Evolutionary conservation across 1,284 basidiomycete species (phyloP).

Genomic region (Ustilago crameri): DNA sequence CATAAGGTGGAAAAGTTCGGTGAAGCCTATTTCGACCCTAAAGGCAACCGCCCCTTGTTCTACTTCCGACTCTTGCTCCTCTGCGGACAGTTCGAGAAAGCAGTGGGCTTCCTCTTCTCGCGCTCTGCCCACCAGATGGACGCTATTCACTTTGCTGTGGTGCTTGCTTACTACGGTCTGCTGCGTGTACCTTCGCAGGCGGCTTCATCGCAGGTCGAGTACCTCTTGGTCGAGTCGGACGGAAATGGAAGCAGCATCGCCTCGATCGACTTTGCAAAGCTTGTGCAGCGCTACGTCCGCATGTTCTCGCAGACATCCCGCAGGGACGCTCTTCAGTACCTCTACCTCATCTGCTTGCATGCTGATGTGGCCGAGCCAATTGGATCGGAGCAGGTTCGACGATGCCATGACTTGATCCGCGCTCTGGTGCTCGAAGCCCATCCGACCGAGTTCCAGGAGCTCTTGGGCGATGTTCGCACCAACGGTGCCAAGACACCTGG

Average conservation of each 20-base stretch:
- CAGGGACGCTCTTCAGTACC: slow-evolving; percentile 92
- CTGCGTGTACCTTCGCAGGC: slow-evolving; percentile 82
- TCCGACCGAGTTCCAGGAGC: slow-evolving; percentile 76
- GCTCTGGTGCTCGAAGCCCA: slow-evolving; percentile 88
- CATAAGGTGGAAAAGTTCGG: slow-evolving; percentile 80
- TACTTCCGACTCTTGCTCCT: slow-evolving; percentile 92
- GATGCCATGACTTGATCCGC: slow-evolving; percentile 85
- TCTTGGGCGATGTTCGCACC: slow-evolving; percentile 87
- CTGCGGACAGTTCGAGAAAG: slow-evolving; percentile 94
- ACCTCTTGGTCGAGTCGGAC: slow-evolving; percentile 35
- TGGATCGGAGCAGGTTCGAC: slow-evolving; percentile 84
- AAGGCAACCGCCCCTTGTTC: slow-evolving; percentile 74
- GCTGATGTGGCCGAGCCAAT: slow-evolving; percentile 75
- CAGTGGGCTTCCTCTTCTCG: slow-evolving; percentile 89
- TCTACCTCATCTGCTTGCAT: slow-evolving; percentile 84
- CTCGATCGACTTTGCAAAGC: slow-evolving; percentile 78
- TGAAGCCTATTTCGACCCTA: slow-evolving; percentile 88
- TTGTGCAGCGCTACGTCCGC: slow-evolving; percentile 91
- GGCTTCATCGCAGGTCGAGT: slow-evolving; percentile 77
- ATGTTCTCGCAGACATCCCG: slow-evolving; percentile 91
- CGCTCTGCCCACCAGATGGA: slow-evolving; percentile 89
- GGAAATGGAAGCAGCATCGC: slow-evolving; percentile 53
- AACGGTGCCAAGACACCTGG: slow-evolving; percentile 91
- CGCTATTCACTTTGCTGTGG: slow-evolving; percentile 92
- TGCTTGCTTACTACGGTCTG: slow-evolving; percentile 91